Conservation (phyloP, 1,284 basidiomycete species). For the Fereydounia khargensis region DNA sequence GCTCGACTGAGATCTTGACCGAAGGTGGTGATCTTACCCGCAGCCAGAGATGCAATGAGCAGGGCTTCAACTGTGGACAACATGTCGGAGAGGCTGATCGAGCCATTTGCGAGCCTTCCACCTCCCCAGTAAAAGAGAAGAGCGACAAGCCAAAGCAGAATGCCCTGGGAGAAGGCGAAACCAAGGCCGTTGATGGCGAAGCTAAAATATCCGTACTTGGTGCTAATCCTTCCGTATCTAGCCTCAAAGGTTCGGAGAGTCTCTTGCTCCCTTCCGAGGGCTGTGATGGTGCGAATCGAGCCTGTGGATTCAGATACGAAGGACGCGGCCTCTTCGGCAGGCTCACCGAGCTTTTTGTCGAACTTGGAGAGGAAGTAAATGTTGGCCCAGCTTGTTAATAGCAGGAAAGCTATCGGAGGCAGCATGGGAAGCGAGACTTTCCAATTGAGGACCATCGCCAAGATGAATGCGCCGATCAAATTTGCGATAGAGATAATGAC, state of each 20-base stretch:
- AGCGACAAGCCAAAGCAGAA: slow-evolving; percentile 52
- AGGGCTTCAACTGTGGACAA: slow-evolving; percentile 58
- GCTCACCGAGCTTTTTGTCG: slow-evolving; percentile 49
- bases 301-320: slow-evolving; percentile 60
- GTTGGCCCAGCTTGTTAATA: slow-evolving; percentile 51
- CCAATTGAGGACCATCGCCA: slow-evolving; percentile 58
- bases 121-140: slow-evolving; percentile 59
- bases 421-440: slow-evolving; percentile 54
- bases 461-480: slow-evolving; percentile 57
- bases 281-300: slow-evolving; percentile 58
- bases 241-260: slow-evolving; percentile 51
- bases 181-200: slow-evolving; percentile 53
- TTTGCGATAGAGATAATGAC: slow-evolving; percentile 53
- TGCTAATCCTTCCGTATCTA: slow-evolving; percentile 21
- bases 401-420: slow-evolving; percentile 51
- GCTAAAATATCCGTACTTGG: slow-evolving; percentile 27
- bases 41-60: slow-evolving; percentile 57
- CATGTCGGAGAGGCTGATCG: slow-evolving; percentile 25
- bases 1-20: slow-evolving; percentile 47
- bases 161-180: slow-evolving; percentile 56
- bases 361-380: slow-evolving; percentile 51
- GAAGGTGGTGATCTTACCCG: slow-evolving; percentile 44
- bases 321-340: slow-evolving; percentile 42
- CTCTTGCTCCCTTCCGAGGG: slow-evolving; percentile 58
- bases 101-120: slow-evolving; percentile 38